These are phyloP conservation scores for Ramularia collo-cygni DNA, from an alignment of 2,329 filamentous ascomycete genomes.

Conservation along the genomic window DNA sequence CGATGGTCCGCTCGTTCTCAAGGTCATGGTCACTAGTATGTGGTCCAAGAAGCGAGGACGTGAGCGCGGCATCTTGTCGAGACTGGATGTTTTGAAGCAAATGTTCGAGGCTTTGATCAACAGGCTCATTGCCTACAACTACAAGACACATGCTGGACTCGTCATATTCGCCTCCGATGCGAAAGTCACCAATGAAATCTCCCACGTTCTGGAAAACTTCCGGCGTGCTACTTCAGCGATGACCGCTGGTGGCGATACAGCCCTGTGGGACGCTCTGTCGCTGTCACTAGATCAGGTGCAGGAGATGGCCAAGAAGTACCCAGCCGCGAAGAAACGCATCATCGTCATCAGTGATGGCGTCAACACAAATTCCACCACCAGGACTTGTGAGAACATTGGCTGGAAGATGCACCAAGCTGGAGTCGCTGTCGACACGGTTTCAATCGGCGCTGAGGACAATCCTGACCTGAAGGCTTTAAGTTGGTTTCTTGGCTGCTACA, in stretches of 20 bases:
- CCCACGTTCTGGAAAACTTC: slow-evolving; percentile 34
- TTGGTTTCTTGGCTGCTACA: slow-evolving; percentile 31
- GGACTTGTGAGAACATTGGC: slow-evolving; percentile 19
- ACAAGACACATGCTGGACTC: slow-evolving; percentile 32
- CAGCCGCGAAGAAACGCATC: slow-evolving; percentile 31
- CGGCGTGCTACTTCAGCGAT: slow-evolving; percentile 28
- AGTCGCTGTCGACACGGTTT: slow-evolving; percentile 32
- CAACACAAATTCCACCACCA: slow-evolving; percentile 29
- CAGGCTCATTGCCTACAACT: slow-evolving; percentile 32
- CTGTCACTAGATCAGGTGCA: slow-evolving; percentile 30
- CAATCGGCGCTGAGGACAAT: slow-evolving; percentile 27
- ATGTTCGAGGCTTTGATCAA: slow-evolving; percentile 35
- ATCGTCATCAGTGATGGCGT: slow-evolving; percentile 33
- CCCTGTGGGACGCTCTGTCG: slow-evolving; percentile 32
- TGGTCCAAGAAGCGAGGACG: neutral
- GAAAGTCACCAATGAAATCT: slow-evolving; percentile 24
- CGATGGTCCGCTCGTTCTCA: slow-evolving; percentile 18
- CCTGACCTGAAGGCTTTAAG: slow-evolving; percentile 26
- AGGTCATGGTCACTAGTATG: slow-evolving; percentile 9
- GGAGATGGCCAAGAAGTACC: slow-evolving; percentile 26
- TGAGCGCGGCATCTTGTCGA: slow-evolving; percentile 11
- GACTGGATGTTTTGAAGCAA: slow-evolving; percentile 33
- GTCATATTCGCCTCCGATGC: slow-evolving; percentile 29
- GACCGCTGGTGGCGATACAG: slow-evolving; percentile 28
- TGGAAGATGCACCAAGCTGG: slow-evolving; percentile 19